A percentile compares a stretch with the other conserved stretches of the same genome.
These are phyloP conservation scores for Diaporthe citriasiana DNA, from an alignment of 2,329 filamentous ascomycete genomes.

Conservation along the genomic window DNA sequence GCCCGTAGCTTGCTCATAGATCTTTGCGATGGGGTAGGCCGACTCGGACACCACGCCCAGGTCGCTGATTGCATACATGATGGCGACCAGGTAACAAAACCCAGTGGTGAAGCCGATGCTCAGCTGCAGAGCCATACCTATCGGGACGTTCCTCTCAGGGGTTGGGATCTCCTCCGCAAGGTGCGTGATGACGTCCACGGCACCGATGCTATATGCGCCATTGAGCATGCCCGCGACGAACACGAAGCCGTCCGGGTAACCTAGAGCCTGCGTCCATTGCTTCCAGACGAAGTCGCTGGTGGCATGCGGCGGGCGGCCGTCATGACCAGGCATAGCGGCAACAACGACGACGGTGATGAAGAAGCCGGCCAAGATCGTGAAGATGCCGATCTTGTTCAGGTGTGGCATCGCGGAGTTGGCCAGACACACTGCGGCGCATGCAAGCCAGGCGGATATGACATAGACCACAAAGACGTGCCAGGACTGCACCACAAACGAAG, in stretches of 20 bases:
- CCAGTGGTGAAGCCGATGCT: conserved; percentile 65
- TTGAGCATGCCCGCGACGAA: conserved; percentile 66
- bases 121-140: conserved; percentile 65
- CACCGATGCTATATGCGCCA: conserved; percentile 77
- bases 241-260: conserved; percentile 58
- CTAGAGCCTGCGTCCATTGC: conserved; percentile 56
- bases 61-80: conserved; percentile 72
- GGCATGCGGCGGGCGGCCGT: conserved; percentile 50
- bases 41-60: conserved; percentile 64
- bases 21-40: conserved; percentile 74
- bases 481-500: conserved; percentile 52
- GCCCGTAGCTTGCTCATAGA: conserved; percentile 73
- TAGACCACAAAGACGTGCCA: conserved; percentile 63
- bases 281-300: conserved; percentile 56
- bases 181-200: conserved; percentile 75
- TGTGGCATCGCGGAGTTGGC: conserved; percentile 66
- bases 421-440: conserved; percentile 62
- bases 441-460: conserved; percentile 56
- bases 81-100: conserved; percentile 64
- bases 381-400: conserved; percentile 67
- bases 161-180: conserved; percentile 74
- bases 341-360: conserved; percentile 69
- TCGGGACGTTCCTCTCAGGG: conserved; percentile 66
- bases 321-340: conserved; percentile 62
- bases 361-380: conserved; percentile 64